Evolutionary conservation across 1,284 basidiomycete species (phyloP), one percentile per base, ranked within the genome.

Genomic region (Mycena sp.): DNA sequence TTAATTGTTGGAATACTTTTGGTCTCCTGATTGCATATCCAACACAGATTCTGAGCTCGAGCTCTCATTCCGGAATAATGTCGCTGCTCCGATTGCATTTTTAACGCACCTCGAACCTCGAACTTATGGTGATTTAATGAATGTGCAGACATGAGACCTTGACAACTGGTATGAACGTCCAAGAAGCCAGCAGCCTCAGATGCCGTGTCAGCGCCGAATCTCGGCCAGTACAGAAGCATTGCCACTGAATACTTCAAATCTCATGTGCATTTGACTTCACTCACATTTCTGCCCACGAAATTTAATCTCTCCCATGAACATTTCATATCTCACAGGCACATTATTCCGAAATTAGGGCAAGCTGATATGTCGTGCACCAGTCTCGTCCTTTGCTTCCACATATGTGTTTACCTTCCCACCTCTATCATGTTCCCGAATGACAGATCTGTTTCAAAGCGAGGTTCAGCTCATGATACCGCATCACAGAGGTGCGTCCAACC

Each of bases 301-400:
- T 35, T 49, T 23, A 30, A 29, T 29, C 30, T 35, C 30, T 49
- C 48, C 48, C 48, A 49, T 29, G 48, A 32, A 49, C 2, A 49
- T 35, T 49, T 49, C 30, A 49, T 49, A 49, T 49, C 30, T 49
- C 19, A 49, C 48, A 49, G 48, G 48, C 11, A 43, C 41, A 43
- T 43, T 43, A 16, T 23, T 43, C 41, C 41, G 37, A 43, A 43
- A 43, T 43, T 43, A 43, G 23, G 41, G 19, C n/a, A 43, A 49
- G 30, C 48, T 23, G 48, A 49, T 35, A 49, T 49, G 19, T 35
- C 17, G 30, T 49, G 48, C 48, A 21, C 26, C 30, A 35, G 30
- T 21, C 32, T 51, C 49, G 23, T 28, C 37, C 23, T 51, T 51
- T 35, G 23, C 49, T 40, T 51, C 49, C 35, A 51, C 32, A 40